phyloP scores from a whole-genome alignment of 2,329 filamentous ascomycete genomes.

The Dactylellina haptotyla region DNA sequence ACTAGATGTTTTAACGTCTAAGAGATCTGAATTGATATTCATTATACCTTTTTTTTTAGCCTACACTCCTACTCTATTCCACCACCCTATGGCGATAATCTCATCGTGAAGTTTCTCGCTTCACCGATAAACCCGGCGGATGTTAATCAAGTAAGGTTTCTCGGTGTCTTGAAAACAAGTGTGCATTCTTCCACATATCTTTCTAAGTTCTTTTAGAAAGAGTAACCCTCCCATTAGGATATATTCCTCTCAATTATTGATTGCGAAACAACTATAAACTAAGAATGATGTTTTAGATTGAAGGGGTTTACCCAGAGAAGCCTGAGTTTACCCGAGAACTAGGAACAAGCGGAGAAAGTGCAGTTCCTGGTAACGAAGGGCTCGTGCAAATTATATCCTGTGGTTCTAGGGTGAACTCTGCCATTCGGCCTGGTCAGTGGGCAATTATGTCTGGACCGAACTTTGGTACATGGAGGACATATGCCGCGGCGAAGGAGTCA shows the following conservation, averaged over 20 bases:
- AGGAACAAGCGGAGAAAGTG: conserved; percentile 78
- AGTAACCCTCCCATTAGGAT: too few species aligned
- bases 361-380: conserved; percentile 88
- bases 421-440: conserved; percentile 82
- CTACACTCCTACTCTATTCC: conserved; percentile 81
- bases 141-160: conserved; percentile 75
- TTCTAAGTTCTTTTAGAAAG: too few species aligned
- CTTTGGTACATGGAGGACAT: conserved; percentile 94
- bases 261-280: too few species aligned
- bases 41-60: conserved; percentile 60
- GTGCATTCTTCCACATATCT: neutral
- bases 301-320: conserved; percentile 92
- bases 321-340: conserved; percentile 79
- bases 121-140: conserved; percentile 96
- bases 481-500: conserved; percentile 74
- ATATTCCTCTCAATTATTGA: too few species aligned
- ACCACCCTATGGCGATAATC: conserved; percentile 73
- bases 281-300: conserved; percentile 69
- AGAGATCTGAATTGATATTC: neutral
- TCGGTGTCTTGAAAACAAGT: too few species aligned
- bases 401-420: conserved; percentile 62
- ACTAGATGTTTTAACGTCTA: neutral
- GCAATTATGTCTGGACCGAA: conserved; percentile 85
- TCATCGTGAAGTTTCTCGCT: conserved; percentile 87
- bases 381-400: conserved; percentile 86